A percentile compares a stretch with the other conserved stretches of the same genome.
These are phyloP conservation scores for Pythium biforme DNA, from an alignment of 352 stramenopile genomes.

Conservation along the genomic window DNA sequence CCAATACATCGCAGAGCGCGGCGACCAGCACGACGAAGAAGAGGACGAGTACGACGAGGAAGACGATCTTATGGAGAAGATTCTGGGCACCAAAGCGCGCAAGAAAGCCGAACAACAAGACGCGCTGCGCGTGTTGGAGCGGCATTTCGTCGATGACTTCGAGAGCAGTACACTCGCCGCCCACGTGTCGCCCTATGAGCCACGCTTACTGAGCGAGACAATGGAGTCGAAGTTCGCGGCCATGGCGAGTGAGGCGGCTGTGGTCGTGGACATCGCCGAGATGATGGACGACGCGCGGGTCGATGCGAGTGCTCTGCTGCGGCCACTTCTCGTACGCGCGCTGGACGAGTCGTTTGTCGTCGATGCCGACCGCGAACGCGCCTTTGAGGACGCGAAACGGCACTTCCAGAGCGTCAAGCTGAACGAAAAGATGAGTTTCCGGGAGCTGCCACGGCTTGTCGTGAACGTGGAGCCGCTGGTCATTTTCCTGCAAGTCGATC, in stretches of 20 bases:
- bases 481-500: conserved; percentile 58
- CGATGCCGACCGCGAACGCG: conserved; percentile 13
- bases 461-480: conserved; percentile 17
- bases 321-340: conserved; percentile 20
- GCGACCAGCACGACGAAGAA: conserved; percentile 6
- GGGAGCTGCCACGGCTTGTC: conserved; percentile 17
- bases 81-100: conserved; percentile 19
- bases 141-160: conserved; percentile 25
- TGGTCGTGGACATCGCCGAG: conserved; percentile 27
- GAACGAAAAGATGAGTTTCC: conserved; percentile 32
- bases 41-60: conserved; percentile 25
- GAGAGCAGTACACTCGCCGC: conserved; percentile 7
- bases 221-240: conserved; percentile 13
- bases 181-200: conserved; percentile 19
- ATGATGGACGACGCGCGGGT: conserved; percentile 2
- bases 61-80: conserved; percentile 26
- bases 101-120: conserved; percentile 17
- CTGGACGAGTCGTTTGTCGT: conserved; percentile 21
- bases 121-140: conserved; percentile 13
- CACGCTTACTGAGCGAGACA: conserved; percentile 1
- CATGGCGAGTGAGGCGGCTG: conserved; percentile 24
- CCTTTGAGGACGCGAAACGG: conserved; percentile 22
- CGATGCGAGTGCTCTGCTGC: conserved; percentile 6
- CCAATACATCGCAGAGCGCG: conserved; percentile 3
- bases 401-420: conserved; percentile 35